Base-by-base conservation (phyloP, 2,329 filamentous ascomycete species). In the Bimuria novae-zelandiae region DNA sequence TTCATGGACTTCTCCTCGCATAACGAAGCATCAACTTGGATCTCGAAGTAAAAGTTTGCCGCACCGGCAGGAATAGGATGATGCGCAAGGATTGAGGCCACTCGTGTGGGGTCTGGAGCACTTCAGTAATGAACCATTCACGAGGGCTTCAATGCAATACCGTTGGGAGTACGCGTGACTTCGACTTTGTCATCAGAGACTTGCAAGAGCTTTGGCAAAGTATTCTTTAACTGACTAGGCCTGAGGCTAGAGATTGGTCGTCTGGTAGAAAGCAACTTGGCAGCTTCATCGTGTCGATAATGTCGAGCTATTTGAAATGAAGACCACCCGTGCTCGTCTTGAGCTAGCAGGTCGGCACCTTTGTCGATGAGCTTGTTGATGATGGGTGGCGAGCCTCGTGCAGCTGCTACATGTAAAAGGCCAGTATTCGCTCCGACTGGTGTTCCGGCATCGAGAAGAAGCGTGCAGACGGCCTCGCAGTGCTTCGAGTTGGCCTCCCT, bases 311-410 rank as follows among this genome's bases (percentile, higher is more conserved):
- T 30, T 11, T 43, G 40, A 30, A 43, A 30, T 11, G 40, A 43
- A 19, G 40, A 30, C 40, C 40, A 43, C 8, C 40, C 40, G 21
- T 43, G 40, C 40, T 43, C 40, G 16, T 43, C 40, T 30, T 43
- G 40, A 19, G 40, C 23, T 19, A 43, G n/a, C 5, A 25, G 40
- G 21, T 43, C 40, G 11, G 40, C 40, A 16, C 40, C 40, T 11
- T 30, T 17, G 10, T 43, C 22, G 25, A 43, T 43, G 7, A 43
- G 40, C 25, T 43, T 25, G n/a, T 29, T 19, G 8, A 43, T 10
- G 4, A 43, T 25, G 11, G n/a, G 40, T 11, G 30, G n/a, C n/a
- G 40, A 43, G 23, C 40, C 40, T 43, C 40, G 40, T 3, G 40
- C 40, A 5, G 40, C 40, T 14, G 40, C 40, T 30, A 29, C 17